Base-by-base conservation (phyloP, 305 asterid genomes). In the Fraxinus xanthoxyloides region DNA sequence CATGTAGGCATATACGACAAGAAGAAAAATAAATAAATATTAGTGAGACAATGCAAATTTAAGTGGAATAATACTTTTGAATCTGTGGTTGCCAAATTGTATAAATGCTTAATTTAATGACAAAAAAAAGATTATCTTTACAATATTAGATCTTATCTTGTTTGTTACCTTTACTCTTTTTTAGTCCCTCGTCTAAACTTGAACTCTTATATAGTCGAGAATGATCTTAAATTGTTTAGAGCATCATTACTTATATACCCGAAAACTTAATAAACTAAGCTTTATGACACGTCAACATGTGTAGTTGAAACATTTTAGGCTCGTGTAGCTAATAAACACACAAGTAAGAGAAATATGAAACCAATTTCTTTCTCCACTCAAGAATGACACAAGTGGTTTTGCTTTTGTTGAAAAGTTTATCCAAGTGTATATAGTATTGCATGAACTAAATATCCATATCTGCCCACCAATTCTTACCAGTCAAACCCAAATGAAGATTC, bases 391-490 rank as follows among this genome's bases (percentile, higher is more conserved):
- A 24, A 9, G 72, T 10, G n/a, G 72, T 23, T 63, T 63, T 63
- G 35, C 72, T 63, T 63, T 63, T 8, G 5, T 2, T 63, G 72
- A 63, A 21, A 19, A 21, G 35, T 31, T 63, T 63, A 63, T 63
- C 72, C 34, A 24, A 10, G 72, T 23, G 24, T 3, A 24, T 24
- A 24, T 54, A 54, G 23, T n/a, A 51, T 54, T 54, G 24, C 23
- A 36, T 36, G 43, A 36, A 36, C 9, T 36, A 6, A 36, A 36
- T 6, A 86, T 87, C 88, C 92, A 86, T 34, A 17, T 48, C 13
- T 56, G 72, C 79, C 87, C 82, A 78, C 86, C 86, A 81, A 72
- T 82, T 84, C 83, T 81, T 77, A 69, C 76, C 54, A 63, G 5
- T 28, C 30, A 21, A 26, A 81, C 59, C 85, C 84, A 85, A 83